Evolutionary conservation across 139 green algal genomes (phyloP).

Genomic region (Microglena sp.): DNA sequence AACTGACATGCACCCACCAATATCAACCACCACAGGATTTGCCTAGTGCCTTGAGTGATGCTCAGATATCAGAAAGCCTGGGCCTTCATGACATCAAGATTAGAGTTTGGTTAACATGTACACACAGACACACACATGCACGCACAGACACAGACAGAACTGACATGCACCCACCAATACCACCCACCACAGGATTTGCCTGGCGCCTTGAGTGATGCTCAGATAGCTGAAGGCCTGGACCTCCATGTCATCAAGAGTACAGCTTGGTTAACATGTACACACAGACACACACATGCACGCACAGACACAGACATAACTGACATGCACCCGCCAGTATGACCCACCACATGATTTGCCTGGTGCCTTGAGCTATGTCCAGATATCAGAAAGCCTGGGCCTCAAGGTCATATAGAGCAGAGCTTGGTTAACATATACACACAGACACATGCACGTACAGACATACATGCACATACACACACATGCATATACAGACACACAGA

Average conservation of each 20-base stretch:
- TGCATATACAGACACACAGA: no score
- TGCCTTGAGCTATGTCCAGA: conserved; percentile 77
- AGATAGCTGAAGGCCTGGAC: conserved; percentile 86
- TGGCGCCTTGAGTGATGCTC: conserved; percentile 78
- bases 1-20: neutral
- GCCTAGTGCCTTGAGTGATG: conserved; percentile 74
- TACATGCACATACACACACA: no score
- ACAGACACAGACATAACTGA: neutral
- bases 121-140: no score
- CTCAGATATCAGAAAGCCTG: conserved; percentile 84
- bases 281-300: no score
- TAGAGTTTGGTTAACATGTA: conserved; percentile 84
- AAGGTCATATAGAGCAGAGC: conserved; percentile 83
- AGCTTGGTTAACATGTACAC: no score
- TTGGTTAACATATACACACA: no score
- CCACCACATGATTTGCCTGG: conserved; percentile 24
- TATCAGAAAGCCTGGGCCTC: conserved; percentile 87
- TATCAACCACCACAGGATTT: neutral
- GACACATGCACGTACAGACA: no score
- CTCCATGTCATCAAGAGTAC: conserved; percentile 89
- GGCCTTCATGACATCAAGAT: conserved; percentile 86
- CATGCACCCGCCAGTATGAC: neutral
- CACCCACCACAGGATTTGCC: conserved; percentile 9
- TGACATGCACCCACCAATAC: no score
- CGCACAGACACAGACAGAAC: no score